A percentile compares a stretch with the other conserved stretches of the same genome.
Evolutionary conservation across 257 asterid genomes (phyloP).

Genomic region (Nicotiana attenuata): DNA sequence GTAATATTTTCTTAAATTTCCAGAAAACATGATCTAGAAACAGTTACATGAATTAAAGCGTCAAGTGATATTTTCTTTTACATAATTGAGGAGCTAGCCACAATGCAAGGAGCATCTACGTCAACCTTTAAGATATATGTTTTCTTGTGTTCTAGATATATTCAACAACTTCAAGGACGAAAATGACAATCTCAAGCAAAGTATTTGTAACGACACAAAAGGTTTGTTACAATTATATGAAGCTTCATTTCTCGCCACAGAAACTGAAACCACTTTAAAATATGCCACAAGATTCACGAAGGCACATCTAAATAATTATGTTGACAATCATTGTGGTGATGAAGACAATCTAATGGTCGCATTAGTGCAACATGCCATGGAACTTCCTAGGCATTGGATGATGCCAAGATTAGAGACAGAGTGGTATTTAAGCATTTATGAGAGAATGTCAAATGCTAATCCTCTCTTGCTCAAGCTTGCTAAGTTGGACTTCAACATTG

Average conservation of each 20-base stretch:
- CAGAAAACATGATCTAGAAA: too few relatives aligned
- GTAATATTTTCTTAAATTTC: too few relatives aligned
- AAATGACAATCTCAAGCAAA: background rate
- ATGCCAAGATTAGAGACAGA: background rate
- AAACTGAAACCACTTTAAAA: background rate
- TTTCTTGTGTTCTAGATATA: background rate
- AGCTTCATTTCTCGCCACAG: background rate
- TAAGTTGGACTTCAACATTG: slow-evolving; percentile 13
- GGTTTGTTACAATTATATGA: background rate
- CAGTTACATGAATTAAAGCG: too few relatives aligned
- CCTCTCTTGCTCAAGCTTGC: slow-evolving; percentile 2
- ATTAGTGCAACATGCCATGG: background rate
- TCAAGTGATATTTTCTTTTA: too few relatives aligned
- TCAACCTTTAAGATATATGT: too few relatives aligned
- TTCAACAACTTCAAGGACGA: background rate
- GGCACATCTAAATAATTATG: background rate
- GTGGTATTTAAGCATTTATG: background rate
- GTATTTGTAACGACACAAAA: background rate
- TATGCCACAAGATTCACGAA: background rate
- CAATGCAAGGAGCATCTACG: too few relatives aligned
- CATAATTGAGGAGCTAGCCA: background rate
- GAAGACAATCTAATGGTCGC: background rate
- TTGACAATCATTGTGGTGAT: background rate
- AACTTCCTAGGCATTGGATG: slow-evolving; percentile 7
- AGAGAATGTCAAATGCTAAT: background rate